Percentiles rank a stretch among this genome's conserved stretches.
Conservation (phyloP, 2,329 filamentous ascomycete genomes). For the Penicillium freii region DNA sequence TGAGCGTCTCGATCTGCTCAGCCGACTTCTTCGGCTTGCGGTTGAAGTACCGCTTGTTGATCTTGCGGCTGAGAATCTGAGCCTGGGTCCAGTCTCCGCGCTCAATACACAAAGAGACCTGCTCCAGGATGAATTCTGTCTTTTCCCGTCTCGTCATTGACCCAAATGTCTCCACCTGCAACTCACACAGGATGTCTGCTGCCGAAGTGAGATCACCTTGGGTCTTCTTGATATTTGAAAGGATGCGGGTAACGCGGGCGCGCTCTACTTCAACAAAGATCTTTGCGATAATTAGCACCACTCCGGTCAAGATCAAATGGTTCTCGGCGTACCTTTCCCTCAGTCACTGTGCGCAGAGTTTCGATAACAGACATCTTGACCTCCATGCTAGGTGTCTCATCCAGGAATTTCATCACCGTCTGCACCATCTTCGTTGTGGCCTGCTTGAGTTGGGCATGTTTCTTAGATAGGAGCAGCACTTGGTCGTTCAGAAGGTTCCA, state of each 20-base stretch:
- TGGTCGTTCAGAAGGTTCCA: constrained; percentile 97
- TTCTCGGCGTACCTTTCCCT: constrained; percentile 70
- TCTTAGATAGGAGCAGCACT: constrained; percentile 93
- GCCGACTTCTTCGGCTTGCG: constrained; percentile 87
- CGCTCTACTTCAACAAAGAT: constrained; percentile 99
- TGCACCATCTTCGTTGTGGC: constrained; percentile 99
- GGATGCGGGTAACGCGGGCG: constrained; percentile 87
- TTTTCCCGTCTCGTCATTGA: constrained; percentile 97
- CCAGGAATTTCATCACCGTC: constrained; percentile 86
- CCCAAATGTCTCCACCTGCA: constrained; percentile 98
- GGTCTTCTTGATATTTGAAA: constrained; percentile 96
- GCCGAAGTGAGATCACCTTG: constrained; percentile 90
- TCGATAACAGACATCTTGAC: constrained; percentile 93
- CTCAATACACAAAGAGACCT: constrained; percentile 92
- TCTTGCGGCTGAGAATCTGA: constrained; percentile 89
- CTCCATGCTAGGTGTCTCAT: constrained; percentile 78
- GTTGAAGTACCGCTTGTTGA: constrained; percentile 88
- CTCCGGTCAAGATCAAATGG: neutral
- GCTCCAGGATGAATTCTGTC: constrained; percentile 96
- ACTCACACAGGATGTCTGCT: constrained; percentile 89
- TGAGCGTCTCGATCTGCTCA: constrained; percentile 86
- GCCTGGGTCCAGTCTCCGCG: constrained; percentile 96
- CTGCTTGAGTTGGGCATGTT: constrained; percentile 99
- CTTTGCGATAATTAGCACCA: constrained; percentile 39
- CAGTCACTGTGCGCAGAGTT: constrained; percentile 90